Evolutionary conservation across 2,329 filamentous ascomycete genomes (phyloP).

Genomic region (Xylaria arbuscula): DNA sequence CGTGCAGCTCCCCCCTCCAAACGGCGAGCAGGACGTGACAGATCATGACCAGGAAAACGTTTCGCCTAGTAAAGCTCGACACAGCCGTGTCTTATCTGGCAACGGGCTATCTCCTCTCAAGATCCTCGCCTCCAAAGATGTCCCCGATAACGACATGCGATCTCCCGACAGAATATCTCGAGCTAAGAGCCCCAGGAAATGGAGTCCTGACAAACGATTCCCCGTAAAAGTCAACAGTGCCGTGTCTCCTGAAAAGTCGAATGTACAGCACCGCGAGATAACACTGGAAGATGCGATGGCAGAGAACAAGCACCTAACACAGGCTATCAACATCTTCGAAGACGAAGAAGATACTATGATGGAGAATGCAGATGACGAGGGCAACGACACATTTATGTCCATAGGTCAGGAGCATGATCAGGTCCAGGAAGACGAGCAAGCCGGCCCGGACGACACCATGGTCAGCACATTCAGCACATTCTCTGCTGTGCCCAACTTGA

Average conservation of each 20-base stretch:
- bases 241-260: conserved; percentile 35
- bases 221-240: conserved; percentile 64
- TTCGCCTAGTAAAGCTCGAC: conserved; percentile 60
- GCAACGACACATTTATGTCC: conserved; percentile 49
- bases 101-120: conserved; percentile 68
- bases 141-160: conserved; percentile 44
- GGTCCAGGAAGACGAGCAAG: conserved; percentile 50
- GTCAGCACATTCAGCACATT: conserved; percentile 89
- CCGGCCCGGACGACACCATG: conserved; percentile 75
- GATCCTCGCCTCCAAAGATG: conserved; percentile 56
- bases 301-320: conserved; percentile 66
- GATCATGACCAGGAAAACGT: conserved; percentile 58
- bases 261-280: conserved; percentile 50
- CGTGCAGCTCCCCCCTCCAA: conserved; percentile 7
- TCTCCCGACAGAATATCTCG: conserved; percentile 39
- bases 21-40: conserved; percentile 30
- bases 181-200: conserved; percentile 54
- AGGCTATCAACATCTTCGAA: conserved; percentile 72
- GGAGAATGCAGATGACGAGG: conserved; percentile 47
- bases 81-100: conserved; percentile 68
- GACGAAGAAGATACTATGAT: conserved; percentile 55
- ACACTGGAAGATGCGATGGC: conserved; percentile 65
- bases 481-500: conserved; percentile 89
- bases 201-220: conserved; percentile 67
- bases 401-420: conserved; percentile 47